Percentiles rank a stretch among this genome's conserved stretches.
Evolutionary conservation across 2,329 filamentous ascomycete species (phyloP).

Genomic region (Fusarium kyushuense): DNA sequence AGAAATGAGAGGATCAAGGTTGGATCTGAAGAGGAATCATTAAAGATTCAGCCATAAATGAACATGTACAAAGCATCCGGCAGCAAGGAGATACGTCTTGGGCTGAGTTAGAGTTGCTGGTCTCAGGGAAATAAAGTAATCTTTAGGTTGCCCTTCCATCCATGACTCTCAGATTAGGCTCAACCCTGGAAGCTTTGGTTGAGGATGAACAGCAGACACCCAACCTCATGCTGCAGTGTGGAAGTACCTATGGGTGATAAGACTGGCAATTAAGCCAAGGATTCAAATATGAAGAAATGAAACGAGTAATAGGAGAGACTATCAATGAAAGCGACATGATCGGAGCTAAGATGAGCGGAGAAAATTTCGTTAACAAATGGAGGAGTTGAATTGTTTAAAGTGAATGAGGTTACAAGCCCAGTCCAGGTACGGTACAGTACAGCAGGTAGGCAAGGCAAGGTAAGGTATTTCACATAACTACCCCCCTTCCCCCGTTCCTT

Average conservation of each 20-base stretch:
- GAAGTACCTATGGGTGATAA: constrained; percentile 11
- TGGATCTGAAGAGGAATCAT: constrained; percentile 12
- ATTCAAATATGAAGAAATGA: background rate
- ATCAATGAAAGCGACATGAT: constrained; percentile 13
- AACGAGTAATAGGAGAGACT: constrained; percentile 1
- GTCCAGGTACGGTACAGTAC: constrained; percentile 15
- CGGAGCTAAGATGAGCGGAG: constrained; percentile 27
- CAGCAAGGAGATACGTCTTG: background rate
- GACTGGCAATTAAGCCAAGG: background rate
- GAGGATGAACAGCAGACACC: constrained; percentile 23
- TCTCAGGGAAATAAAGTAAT: background rate
- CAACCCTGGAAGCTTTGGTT: constrained; percentile 26
- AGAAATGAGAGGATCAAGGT: constrained; percentile 33
- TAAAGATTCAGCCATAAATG: background rate
- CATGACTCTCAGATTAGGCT: constrained; percentile 12
- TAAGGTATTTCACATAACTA: constrained; percentile 54
- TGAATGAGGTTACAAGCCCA: constrained; percentile 40
- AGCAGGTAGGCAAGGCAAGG: constrained; percentile 31
- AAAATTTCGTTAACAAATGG: constrained; percentile 37
- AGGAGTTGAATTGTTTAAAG: constrained; percentile 25
- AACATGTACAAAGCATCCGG: background rate
- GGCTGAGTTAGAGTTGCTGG: background rate
- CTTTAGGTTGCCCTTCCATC: background rate
- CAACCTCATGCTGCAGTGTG: constrained; percentile 7
- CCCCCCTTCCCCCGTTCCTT: constrained; percentile 53